A percentile compares a stretch with the other conserved stretches of the same genome.
These are phyloP conservation scores for Setaria italica DNA, from an alignment of 202 grass and related monocot genomes.

Conservation along the genomic window DNA sequence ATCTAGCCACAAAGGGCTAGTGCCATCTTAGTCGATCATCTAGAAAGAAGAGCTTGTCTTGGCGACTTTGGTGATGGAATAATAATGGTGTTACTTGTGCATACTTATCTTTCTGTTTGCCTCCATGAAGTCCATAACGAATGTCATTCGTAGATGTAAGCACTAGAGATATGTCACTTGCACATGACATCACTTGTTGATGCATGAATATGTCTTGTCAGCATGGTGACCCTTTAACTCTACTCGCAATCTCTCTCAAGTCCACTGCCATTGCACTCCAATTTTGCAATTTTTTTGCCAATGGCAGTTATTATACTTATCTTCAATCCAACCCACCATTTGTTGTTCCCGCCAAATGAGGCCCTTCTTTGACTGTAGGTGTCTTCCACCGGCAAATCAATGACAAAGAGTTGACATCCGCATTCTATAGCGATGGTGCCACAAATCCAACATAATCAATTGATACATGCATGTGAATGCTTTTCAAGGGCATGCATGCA, in stretches of 20 bases:
- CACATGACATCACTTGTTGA: too few relatives aligned
- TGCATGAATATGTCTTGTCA: neutral
- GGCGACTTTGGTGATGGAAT: neutral
- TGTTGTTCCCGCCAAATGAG: neutral
- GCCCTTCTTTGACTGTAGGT: too few relatives aligned
- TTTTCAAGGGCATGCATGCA: neutral
- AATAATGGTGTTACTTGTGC: neutral
- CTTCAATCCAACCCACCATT: neutral
- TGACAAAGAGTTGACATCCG: neutral
- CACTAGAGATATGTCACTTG: neutral
- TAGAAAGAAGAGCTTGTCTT: neutral
- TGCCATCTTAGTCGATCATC: neutral
- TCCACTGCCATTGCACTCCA: neutral
- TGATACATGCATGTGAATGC: neutral
- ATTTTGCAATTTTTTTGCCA: neutral
- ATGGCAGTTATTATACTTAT: neutral
- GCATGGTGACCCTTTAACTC: neutral
- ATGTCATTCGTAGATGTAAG: neutral
- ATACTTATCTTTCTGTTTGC: neutral
- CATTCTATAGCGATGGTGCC: neutral
- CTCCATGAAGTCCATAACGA: neutral
- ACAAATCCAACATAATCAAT: neutral
- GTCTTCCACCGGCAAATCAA: neutral
- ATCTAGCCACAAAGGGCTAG: neutral
- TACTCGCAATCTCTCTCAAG: neutral